A percentile compares a stretch with the other conserved stretches of the same genome.
Conservation (phyloP, 1,284 basidiomycete species). For the Sporisorium exsertum region DNA sequence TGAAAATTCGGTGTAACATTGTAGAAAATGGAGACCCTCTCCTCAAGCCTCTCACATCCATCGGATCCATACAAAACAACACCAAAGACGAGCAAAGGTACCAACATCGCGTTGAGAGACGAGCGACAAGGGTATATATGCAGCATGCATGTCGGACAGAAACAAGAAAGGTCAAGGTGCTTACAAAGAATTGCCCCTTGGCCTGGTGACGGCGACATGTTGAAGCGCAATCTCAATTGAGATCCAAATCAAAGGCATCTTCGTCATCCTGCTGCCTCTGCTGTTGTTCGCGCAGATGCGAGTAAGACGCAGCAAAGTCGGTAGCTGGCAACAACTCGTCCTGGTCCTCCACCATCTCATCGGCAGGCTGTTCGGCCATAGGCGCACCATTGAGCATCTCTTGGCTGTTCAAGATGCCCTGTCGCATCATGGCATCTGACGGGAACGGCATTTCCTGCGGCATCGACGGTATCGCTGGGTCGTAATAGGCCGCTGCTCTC, state of each 20-base stretch:
- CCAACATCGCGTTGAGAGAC: background rate
- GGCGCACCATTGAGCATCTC: slow-evolving; percentile 45
- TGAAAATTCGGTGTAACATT: too few relatives aligned
- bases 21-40: background rate
- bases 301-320: slow-evolving; percentile 35
- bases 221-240: slow-evolving; percentile 45
- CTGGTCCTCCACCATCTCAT: slow-evolving; percentile 20
- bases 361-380: slow-evolving; percentile 29
- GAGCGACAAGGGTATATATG: slow-evolving; percentile 6
- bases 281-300: slow-evolving; percentile 36
- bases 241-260: slow-evolving; percentile 61
- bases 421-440: slow-evolving; percentile 58
- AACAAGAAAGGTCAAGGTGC: background rate
- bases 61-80: background rate
- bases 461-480: slow-evolving; percentile 59
- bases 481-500: slow-evolving; percentile 57
- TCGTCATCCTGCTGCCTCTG: slow-evolving; percentile 49
- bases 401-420: slow-evolving; percentile 57
- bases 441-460: slow-evolving; percentile 63
- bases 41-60: background rate
- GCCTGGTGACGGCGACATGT: too few relatives aligned
- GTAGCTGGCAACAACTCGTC: slow-evolving; percentile 21
- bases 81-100: background rate
- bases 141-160: background rate
- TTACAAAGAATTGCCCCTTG: too few relatives aligned